Percentiles rank a stretch among this genome's conserved stretches.
Conservation (phyloP, 169 alveolate genomes). For the Amoebophrya sp. region DNA sequence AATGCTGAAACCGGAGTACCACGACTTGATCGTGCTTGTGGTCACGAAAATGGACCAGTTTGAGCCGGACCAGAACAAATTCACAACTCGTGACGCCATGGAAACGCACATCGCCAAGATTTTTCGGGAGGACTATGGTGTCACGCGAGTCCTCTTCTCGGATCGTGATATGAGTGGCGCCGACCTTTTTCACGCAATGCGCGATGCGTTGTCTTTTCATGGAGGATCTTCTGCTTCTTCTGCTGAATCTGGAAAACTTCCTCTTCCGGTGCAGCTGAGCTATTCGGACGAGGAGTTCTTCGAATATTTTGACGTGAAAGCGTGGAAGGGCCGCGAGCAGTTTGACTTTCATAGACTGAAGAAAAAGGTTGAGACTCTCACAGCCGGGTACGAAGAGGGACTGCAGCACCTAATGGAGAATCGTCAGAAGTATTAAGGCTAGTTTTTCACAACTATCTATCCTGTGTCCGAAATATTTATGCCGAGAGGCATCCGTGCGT, state of each 20-base stretch:
- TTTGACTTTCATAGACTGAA: constrained; percentile 42
- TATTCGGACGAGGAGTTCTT: constrained; percentile 37
- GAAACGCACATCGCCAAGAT: constrained; percentile 30
- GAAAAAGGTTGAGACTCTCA: constrained; percentile 35
- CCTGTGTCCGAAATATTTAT: no score
- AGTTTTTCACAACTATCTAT: no score
- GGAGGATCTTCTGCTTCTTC: no score
- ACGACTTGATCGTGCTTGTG: constrained; percentile 32
- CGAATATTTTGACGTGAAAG: constrained; percentile 41
- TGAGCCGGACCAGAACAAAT: constrained; percentile 19
- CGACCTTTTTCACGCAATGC: constrained; percentile 33
- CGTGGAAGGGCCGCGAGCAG: constrained; percentile 45
- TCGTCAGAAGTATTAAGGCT: no score
- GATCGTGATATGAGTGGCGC: neutral
- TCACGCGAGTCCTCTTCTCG: constrained; percentile 31
- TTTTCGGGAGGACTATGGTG: constrained; percentile 32
- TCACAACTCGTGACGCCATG: constrained; percentile 34
- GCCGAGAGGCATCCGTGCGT: no score
- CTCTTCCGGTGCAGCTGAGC: constrained; percentile 27
- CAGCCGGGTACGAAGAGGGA: constrained; percentile 36
- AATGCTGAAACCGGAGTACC: constrained; percentile 37
- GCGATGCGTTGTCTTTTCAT: constrained; percentile 30
- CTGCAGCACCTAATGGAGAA: constrained; percentile 27
- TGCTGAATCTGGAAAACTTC: no score
- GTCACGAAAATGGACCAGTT: constrained; percentile 44